phyloP scores from a whole-genome alignment of 2,329 filamentous ascomycete genomes.

The Arthroderma sp. region DNA sequence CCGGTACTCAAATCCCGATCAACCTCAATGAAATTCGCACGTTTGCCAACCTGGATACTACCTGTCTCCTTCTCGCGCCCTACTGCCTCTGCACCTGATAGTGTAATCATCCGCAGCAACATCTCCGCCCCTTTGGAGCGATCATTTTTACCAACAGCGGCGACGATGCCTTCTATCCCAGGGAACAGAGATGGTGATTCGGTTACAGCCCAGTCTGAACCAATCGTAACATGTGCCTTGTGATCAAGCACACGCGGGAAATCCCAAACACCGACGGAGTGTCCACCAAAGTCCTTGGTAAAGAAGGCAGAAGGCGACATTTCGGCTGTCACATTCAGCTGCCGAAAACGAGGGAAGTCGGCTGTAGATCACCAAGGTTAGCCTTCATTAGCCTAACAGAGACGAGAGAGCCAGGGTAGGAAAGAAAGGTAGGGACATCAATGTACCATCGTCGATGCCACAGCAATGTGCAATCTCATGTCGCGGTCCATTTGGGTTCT shows the following conservation, averaged over 20 bases:
- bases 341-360: not conserved
- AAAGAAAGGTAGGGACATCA: not conserved
- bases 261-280: not conserved
- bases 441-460: not conserved
- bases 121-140: not conserved
- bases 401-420: not conserved
- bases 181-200: not conserved
- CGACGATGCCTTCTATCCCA: not conserved
- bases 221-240: not conserved
- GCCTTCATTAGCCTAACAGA: not conserved
- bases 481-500: not conserved
- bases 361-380: not conserved
- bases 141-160: not conserved
- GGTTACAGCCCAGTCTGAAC: not conserved
- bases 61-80: not conserved
- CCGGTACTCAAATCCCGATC: not conserved
- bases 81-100: not conserved
- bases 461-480: not conserved
- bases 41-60: not conserved
- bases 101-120: not conserved
- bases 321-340: not conserved
- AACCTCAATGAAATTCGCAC: not conserved
- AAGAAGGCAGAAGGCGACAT: not conserved
- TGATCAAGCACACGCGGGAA: not conserved
- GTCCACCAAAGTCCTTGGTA: not conserved